phyloP scores from a whole-genome alignment of 257 asterid species.

The Solanum rostratum region DNA sequence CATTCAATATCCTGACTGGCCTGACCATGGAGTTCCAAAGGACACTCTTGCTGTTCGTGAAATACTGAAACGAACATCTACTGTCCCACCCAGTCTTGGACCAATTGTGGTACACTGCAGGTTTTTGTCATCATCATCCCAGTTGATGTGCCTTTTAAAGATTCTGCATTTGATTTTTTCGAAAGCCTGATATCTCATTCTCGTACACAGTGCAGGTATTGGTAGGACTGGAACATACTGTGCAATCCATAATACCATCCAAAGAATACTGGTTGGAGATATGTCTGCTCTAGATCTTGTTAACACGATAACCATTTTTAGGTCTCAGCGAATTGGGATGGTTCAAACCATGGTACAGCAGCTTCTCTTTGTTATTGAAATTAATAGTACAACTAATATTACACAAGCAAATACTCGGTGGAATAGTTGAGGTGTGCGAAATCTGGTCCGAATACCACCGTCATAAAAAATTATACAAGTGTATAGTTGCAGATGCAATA shows the following conservation, averaged over 20 bases:
- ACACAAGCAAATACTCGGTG: background rate
- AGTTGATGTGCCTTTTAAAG: background rate
- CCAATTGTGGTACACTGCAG: slow-evolving; percentile 99
- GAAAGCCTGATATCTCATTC: slow-evolving; percentile 5
- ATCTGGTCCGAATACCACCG: background rate
- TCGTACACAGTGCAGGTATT: slow-evolving; percentile 74
- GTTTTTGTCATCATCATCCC: slow-evolving; percentile 11
- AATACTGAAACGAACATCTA: slow-evolving; percentile 48
- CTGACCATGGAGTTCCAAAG: slow-evolving; percentile 92
- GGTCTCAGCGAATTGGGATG: slow-evolving; percentile 91
- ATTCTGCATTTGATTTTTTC: background rate
- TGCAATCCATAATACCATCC: slow-evolving; percentile 69
- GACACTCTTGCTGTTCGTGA: slow-evolving; percentile 83
- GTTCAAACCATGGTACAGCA: slow-evolving; percentile 67
- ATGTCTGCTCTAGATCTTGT: slow-evolving; percentile 68
- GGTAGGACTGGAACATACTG: slow-evolving; percentile 97
- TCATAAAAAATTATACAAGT: background rate
- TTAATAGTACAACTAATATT: background rate
- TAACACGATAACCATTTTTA: slow-evolving; percentile 43
- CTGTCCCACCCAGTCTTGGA: slow-evolving; percentile 59
- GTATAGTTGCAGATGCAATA: background rate
- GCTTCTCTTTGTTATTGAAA: slow-evolving; percentile 3
- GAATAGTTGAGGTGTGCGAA: background rate
- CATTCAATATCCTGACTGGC: slow-evolving; percentile 96
- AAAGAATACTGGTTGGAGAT: slow-evolving; percentile 70